Evolutionary conservation across 2,329 filamentous ascomycete species (phyloP).

Genomic region (Tolypocladium inflatum): DNA sequence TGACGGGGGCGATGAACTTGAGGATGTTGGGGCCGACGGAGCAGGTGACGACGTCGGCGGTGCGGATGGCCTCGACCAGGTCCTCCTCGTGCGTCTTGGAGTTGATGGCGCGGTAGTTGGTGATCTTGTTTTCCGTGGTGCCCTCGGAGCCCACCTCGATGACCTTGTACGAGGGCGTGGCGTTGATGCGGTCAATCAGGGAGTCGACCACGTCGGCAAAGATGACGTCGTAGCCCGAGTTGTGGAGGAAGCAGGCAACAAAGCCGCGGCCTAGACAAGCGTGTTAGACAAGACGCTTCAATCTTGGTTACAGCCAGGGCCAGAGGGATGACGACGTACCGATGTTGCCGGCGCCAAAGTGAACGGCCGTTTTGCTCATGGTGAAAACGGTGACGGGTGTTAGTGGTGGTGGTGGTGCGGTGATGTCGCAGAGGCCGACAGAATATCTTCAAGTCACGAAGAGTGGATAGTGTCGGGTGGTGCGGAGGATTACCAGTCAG

Average conservation of each 20-base stretch:
- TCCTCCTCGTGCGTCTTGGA: conserved; percentile 76
- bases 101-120: conserved; percentile 96
- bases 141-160: conserved; percentile 85
- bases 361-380: conserved; percentile 62
- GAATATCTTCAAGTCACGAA: no score
- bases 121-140: conserved; percentile 72
- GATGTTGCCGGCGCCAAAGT: conserved; percentile 83
- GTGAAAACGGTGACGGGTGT: conserved; percentile 11
- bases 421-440: not conserved
- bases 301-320: not conserved
- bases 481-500: not conserved
- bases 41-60: conserved; percentile 87
- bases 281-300: conserved; percentile 2
- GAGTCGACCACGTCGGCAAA: conserved; percentile 89
- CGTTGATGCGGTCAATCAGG: conserved; percentile 72
- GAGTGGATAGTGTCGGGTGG: not conserved
- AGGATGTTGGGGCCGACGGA: conserved; percentile 94
- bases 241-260: conserved; percentile 84
- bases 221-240: conserved; percentile 90
- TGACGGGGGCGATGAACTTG: conserved; percentile 90
- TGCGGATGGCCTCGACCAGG: conserved; percentile 74
- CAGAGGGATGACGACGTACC: conserved; percentile 31
- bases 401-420: conserved; percentile 7
- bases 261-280: conserved; percentile 57
- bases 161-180: conserved; percentile 71